Base-by-base conservation (phyloP, 164 flowering plant genomes). In the Umbilicus rupestris region DNA sequence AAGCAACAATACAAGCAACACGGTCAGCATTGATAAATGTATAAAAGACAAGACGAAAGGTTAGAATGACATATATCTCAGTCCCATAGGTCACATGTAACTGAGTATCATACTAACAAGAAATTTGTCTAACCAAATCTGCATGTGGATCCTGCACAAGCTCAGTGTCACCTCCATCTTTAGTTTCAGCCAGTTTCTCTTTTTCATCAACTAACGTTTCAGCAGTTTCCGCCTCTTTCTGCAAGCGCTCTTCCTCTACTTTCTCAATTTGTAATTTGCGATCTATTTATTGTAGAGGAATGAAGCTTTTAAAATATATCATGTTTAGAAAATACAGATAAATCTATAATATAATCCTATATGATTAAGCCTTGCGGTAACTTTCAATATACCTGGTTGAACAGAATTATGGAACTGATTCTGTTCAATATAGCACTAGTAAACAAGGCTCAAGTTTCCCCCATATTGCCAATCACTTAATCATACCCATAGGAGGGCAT, bases 211-310 rank as follows among this genome's bases (percentile, higher is more conserved):
- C 76, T 39, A 44, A 46, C 44, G 63, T 14, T 47, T 72, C 69
- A 15, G 52, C 71, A 19, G 63, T 66, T 55, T 73, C 73, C 16
- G 30, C 84, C 74, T 91, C 97, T 73, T 82, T 88, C 79, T 79
- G 84, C 58, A 85, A 71, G 24, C 92, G 89, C 62, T 81, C 80
- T 81, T 95, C 99, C 80, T 95, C 99, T 7, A 83, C 90, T 80
- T 89, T 95, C 63, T 95, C 99, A 45, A 95, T 85, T 66, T 83
- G 89, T 75, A 85, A 96, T 72, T 88, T 91, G 66, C 71, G 89
- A 50, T 85, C 99, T 95, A 75, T 44, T 81, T n/a, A 37, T 70
- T 30, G 69, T 26, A 24, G 62, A 26, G 73, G 68, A 22, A 26
- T 69, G 58, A 26, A 73, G 65, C 20, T 29, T 69, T 65, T 71